These are phyloP conservation scores for Alternaria atra DNA, from an alignment of 2,329 filamentous ascomycete species.

Conservation along the genomic window DNA sequence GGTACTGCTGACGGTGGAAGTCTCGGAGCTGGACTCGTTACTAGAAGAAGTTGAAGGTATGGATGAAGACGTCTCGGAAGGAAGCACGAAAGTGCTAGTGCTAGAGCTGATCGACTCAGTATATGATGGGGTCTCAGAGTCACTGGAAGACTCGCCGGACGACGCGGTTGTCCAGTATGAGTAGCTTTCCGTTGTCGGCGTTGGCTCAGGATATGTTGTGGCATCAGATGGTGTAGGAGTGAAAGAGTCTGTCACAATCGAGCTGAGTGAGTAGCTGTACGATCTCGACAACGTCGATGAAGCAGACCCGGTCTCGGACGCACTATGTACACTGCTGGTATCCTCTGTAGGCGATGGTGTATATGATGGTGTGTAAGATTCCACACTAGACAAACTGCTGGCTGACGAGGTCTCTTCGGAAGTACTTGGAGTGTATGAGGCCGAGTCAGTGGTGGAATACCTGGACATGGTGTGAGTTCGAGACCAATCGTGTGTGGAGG, in stretches of 20 bases:
- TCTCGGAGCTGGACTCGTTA: background rate
- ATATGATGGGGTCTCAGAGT: background rate
- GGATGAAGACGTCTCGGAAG: conserved; percentile 3
- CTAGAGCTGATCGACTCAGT: background rate
- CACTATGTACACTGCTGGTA: conserved; percentile 4
- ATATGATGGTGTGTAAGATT: background rate
- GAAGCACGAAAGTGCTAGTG: background rate
- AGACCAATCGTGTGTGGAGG: conserved; percentile 8
- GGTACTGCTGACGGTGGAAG: background rate
- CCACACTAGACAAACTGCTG: background rate
- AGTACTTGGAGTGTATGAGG: background rate
- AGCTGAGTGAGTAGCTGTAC: background rate
- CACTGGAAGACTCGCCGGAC: background rate
- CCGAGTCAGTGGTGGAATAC: background rate
- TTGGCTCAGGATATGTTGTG: background rate
- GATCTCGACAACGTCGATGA: background rate
- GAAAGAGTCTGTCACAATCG: background rate
- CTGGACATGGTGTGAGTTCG: conserved; percentile 11
- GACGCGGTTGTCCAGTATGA: background rate
- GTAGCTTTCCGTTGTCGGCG: conserved; percentile 2
- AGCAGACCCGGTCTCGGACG: conserved; percentile 1
- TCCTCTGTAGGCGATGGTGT: background rate
- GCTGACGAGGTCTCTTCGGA: background rate
- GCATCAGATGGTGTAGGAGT: background rate
- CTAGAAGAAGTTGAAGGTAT: background rate